These are phyloP conservation scores for Suhomyces prunicola DNA, from an alignment of 805 yeast genomes.

Conservation along the genomic window DNA sequence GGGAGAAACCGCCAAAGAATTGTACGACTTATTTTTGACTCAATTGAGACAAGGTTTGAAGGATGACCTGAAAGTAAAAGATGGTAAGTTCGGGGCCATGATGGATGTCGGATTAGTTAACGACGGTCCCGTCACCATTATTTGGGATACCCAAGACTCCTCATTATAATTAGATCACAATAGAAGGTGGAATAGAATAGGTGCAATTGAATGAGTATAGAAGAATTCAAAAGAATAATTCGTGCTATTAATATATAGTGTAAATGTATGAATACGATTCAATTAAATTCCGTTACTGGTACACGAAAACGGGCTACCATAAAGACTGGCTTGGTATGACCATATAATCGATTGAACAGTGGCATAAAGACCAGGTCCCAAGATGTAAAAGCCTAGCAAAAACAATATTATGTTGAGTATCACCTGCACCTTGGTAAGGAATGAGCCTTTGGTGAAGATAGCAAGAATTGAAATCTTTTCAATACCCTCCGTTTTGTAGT, in stretches of 20 bases:
- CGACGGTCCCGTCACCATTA: conserved; percentile 92
- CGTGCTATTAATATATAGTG: not conserved
- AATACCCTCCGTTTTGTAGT: conserved; percentile 16
- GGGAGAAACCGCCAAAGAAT: conserved; percentile 53
- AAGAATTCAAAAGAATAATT: not conserved
- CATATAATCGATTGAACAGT: conserved; percentile 52
- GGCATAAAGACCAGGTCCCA: conserved; percentile 60
- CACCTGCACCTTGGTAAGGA: conserved; percentile 35
- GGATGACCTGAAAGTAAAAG: conserved; percentile 59
- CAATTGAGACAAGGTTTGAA: conserved; percentile 53
- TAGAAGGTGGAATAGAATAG: too few species aligned
- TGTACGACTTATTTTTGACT: conserved; percentile 53
- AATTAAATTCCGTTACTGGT: conserved; percentile 30
- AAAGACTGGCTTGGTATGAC: conserved; percentile 46
- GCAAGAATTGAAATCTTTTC: conserved; percentile 19
- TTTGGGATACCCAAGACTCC: conserved; percentile 63
- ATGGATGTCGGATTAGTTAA: conserved; percentile 88
- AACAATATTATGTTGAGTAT: conserved; percentile 37
- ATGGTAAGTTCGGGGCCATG: conserved; percentile 95
- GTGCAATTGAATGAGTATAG: not conserved
- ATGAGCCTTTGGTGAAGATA: conserved; percentile 25
- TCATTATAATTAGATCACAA: not conserved
- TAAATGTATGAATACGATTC: not conserved
- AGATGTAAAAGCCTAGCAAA: conserved; percentile 47
- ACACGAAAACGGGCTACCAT: conserved; percentile 54